These are phyloP conservation scores for Talaromyces sp. DNA, from an alignment of 2,329 filamentous ascomycete species.

Conservation along the genomic window DNA sequence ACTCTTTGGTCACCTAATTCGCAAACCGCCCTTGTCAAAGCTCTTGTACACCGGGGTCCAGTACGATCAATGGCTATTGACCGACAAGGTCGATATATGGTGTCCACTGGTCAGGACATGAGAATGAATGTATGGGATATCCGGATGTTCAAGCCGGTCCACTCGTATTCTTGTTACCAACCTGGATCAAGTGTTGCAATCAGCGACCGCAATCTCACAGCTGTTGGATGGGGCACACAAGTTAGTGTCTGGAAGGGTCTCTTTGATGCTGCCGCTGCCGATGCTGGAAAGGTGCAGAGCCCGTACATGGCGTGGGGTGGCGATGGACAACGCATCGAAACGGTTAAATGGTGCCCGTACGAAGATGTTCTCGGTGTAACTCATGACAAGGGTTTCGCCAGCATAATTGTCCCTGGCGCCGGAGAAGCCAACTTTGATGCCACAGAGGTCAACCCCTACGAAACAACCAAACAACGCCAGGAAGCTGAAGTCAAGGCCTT, in stretches of 20 bases:
- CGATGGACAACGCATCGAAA: slow-evolving; percentile 75
- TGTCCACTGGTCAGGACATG: slow-evolving; percentile 82
- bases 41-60: slow-evolving; percentile 84
- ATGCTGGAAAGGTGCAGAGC: slow-evolving; percentile 75
- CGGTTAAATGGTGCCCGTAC: slow-evolving; percentile 86
- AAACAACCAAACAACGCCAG: slow-evolving; percentile 86
- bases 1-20: slow-evolving; percentile 95
- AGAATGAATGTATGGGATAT: slow-evolving; percentile 97
- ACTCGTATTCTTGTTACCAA: slow-evolving; percentile 78
- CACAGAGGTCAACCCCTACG: slow-evolving; percentile 90
- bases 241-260: slow-evolving; percentile 88
- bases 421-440: slow-evolving; percentile 96
- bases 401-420: slow-evolving; percentile 86
- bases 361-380: slow-evolving; percentile 87
- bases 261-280: slow-evolving; percentile 67
- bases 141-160: slow-evolving; percentile 87
- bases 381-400: slow-evolving; percentile 83
- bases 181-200: slow-evolving; percentile 82
- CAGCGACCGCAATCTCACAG: slow-evolving; percentile 82
- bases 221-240: slow-evolving; percentile 86
- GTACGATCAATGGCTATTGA: slow-evolving; percentile 83
- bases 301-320: slow-evolving; percentile 94
- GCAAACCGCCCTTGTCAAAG: slow-evolving; percentile 79
- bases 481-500: slow-evolving; percentile 86
- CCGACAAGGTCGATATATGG: slow-evolving; percentile 91